Percentiles rank a stretch among this genome's conserved stretches.
phyloP scores from a whole-genome alignment of 257 asterid species.

The Scutellaria barbata region DNA sequence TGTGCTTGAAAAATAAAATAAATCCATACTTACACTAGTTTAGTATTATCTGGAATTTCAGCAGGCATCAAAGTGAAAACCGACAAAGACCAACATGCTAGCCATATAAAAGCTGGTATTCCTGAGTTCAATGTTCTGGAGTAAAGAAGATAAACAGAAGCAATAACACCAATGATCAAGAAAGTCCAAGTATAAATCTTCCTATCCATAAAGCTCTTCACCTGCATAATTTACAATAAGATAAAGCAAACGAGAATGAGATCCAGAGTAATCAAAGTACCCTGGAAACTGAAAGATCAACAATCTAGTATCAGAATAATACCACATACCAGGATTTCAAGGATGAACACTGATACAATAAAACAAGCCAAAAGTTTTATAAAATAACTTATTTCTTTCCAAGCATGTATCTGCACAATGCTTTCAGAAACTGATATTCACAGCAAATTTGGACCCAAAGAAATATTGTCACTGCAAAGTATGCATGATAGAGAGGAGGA shows the following conservation, averaged over 20 bases:
- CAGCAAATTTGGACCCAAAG: constrained; percentile 87
- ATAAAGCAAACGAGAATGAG: constrained; percentile 31
- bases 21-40: constrained; percentile 68
- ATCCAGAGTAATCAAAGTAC: constrained; percentile 16
- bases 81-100: constrained; percentile 82
- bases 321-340: constrained; percentile 82
- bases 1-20: not conserved
- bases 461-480: constrained; percentile 80
- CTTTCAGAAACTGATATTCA: constrained; percentile 70
- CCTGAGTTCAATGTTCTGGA: constrained; percentile 58
- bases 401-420: constrained; percentile 60
- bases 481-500: constrained; percentile 94
- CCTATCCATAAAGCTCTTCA: constrained; percentile 85
- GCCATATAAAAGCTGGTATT: constrained; percentile 68
- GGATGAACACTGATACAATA: constrained; percentile 66
- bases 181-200: constrained; percentile 88
- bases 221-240: constrained; percentile 54
- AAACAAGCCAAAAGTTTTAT: constrained; percentile 53
- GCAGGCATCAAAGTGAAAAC: constrained; percentile 94
- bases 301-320: not conserved
- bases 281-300: constrained; percentile 31
- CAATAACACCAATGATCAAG: constrained; percentile 68
- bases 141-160: constrained; percentile 65
- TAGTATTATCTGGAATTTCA: constrained; percentile 94
- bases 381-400: constrained; percentile 53